Conservation (phyloP, 2,329 filamentous ascomycete genomes). For the Claviceps sorghi region DNA sequence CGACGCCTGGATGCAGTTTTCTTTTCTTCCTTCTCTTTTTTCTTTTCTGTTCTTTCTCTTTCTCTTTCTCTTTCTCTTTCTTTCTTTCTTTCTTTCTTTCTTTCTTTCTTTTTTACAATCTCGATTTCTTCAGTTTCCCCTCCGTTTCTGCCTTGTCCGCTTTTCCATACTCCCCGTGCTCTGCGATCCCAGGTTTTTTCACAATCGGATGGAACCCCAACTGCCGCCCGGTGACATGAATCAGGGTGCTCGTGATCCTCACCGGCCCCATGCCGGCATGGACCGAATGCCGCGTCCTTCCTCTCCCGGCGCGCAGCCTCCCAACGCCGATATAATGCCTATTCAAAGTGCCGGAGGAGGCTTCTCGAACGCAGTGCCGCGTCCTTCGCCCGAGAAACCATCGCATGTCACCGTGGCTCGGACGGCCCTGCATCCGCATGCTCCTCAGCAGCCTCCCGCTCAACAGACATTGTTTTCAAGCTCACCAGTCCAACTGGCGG, state of each 20-base stretch:
- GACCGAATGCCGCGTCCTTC: neutral
- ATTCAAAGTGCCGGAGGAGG: neutral
- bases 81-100: too few species aligned
- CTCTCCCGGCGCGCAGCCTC: neutral
- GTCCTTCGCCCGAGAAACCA: neutral
- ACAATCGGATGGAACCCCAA: neutral
- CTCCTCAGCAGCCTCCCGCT: neutral
- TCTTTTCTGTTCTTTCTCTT: too few species aligned
- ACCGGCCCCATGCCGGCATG: neutral
- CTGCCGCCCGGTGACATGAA: conserved; percentile 1
- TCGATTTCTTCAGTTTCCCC: neutral
- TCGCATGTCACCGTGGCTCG: neutral
- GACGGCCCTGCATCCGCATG: neutral
- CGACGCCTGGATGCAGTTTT: neutral
- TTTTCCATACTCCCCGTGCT: neutral
- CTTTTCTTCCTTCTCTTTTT: neutral
- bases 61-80: too few species aligned
- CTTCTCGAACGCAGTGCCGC: neutral
- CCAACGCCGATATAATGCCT: neutral
- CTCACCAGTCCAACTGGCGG: neutral
- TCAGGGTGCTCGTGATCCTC: neutral
- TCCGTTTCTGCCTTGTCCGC: neutral
- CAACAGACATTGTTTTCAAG: neutral
- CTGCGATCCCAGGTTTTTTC: neutral
- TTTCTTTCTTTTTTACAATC: too few species aligned